Percentiles rank a stretch among this genome's conserved stretches.
These are phyloP conservation scores for Acorus gramineus DNA, from an alignment of 106 monocot species.

Conservation along the genomic window DNA sequence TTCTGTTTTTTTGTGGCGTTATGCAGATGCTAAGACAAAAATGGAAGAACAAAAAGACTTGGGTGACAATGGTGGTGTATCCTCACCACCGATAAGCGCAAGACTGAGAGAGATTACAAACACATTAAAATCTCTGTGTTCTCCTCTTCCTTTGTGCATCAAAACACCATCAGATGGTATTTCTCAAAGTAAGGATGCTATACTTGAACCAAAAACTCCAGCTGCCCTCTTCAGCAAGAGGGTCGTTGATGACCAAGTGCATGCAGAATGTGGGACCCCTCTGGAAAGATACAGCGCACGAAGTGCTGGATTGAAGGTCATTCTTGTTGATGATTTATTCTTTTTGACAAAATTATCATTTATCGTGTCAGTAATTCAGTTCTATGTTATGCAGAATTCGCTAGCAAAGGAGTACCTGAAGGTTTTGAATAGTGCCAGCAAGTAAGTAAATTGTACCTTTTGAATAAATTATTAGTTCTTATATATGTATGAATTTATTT, in stretches of 20 bases:
- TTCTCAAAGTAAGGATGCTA: not conserved
- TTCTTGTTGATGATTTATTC: not conserved
- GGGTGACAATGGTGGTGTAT: not conserved
- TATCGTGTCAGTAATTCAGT: not conserved
- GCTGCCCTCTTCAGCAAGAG: slow-evolving; percentile 3
- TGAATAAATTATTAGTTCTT: not conserved
- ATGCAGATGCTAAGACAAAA: slow-evolving; percentile 10
- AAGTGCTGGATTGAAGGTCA: slow-evolving; percentile 45
- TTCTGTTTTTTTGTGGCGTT: too few relatives aligned
- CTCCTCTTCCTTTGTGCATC: slow-evolving; percentile 13
- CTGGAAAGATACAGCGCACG: slow-evolving; percentile 21
- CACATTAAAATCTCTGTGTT: slow-evolving; percentile 25
- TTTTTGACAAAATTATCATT: not conserved
- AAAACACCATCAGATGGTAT: slow-evolving; percentile 5
- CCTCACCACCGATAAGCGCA: slow-evolving; percentile 28
- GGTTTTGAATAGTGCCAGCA: slow-evolving; percentile 39
- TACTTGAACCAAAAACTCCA: slow-evolving; percentile 27
- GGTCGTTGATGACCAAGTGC: not conserved
- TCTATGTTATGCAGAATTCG: slow-evolving; percentile 24
- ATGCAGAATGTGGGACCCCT: slow-evolving; percentile 9
- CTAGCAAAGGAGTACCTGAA: slow-evolving; percentile 32
- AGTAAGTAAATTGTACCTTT: slow-evolving; percentile 22
- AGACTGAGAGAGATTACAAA: slow-evolving; percentile 41
- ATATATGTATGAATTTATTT: not conserved
- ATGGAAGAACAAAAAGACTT: not conserved